Percentiles rank a stretch among this genome's conserved stretches.
These are phyloP conservation scores for Raphanus hybrid DNA, from an alignment of 441 rosid species.

Conservation along the genomic window DNA sequence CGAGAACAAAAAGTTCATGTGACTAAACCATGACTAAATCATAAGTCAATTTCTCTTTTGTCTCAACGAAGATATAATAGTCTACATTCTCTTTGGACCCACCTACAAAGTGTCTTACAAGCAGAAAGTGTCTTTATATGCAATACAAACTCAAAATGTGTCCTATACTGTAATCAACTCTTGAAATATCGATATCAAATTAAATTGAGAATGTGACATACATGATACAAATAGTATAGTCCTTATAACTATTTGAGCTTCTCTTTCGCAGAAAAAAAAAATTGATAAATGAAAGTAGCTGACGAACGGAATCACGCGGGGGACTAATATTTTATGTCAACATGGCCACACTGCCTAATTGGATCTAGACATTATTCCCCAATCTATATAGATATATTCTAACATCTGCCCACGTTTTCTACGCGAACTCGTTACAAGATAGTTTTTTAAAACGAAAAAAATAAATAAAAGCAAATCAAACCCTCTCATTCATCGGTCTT, in stretches of 20 bases:
- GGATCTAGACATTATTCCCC: neutral
- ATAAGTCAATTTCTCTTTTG: too few relatives aligned
- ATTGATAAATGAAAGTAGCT: slow-evolving; percentile 23
- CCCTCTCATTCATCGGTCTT: too few relatives aligned
- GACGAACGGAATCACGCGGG: slow-evolving; percentile 31
- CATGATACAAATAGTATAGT: slow-evolving; percentile 13
- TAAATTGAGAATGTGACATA: slow-evolving; percentile 33
- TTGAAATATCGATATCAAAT: neutral
- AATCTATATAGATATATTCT: neutral
- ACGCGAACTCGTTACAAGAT: neutral
- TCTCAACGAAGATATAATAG: too few relatives aligned
- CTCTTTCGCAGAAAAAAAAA: neutral
- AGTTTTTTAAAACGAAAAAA: too few relatives aligned
- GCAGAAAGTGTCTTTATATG: slow-evolving; percentile 29
- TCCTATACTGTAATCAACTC: neutral
- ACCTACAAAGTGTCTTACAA: slow-evolving; percentile 29
- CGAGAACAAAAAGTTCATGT: too few relatives aligned
- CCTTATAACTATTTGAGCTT: slow-evolving; percentile 4
- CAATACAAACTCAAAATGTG: too few relatives aligned
- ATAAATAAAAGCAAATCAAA: too few relatives aligned
- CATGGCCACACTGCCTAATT: slow-evolving; percentile 10
- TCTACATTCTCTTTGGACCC: too few relatives aligned
- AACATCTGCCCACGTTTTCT: slow-evolving; percentile 4
- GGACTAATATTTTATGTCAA: slow-evolving; percentile 26
- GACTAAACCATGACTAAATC: too few relatives aligned